phyloP scores from a whole-genome alignment of 768 basidiomycete species.

The Arthromyces matolae region DNA sequence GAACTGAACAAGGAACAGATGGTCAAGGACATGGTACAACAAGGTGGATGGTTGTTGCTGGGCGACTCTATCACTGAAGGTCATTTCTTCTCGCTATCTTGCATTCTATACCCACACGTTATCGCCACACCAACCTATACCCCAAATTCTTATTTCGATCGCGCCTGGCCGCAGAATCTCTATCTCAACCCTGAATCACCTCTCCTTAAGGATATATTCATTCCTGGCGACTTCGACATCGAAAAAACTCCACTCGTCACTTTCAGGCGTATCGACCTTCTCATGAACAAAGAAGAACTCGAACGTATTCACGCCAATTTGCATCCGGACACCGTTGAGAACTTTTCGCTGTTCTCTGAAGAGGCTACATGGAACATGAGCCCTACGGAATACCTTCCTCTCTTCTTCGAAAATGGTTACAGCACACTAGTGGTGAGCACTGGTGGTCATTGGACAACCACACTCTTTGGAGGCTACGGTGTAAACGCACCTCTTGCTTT shows the following conservation, averaged over 20 bases:
- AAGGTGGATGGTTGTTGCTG: conserved; percentile 68
- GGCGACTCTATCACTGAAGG: conserved; percentile 72
- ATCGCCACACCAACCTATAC: conserved; percentile 61
- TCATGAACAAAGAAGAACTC: conserved; percentile 48
- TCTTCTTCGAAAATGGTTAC: conserved; percentile 52
- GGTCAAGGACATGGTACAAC: conserved; percentile 55
- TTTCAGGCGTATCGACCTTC: conserved; percentile 63
- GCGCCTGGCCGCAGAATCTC: conserved; percentile 62
- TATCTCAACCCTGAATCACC: conserved; percentile 58
- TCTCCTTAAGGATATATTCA: conserved; percentile 27
- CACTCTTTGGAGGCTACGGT: conserved; percentile 38
- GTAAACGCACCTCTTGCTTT: conserved; percentile 1
- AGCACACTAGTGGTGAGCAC: conserved; percentile 62
- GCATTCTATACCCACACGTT: conserved; percentile 63
- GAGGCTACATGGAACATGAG: conserved; percentile 53
- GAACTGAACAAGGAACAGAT: conserved; percentile 40
- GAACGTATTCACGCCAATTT: conserved; percentile 37
- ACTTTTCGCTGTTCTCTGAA: conserved; percentile 49
- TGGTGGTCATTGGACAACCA: conserved; percentile 68
- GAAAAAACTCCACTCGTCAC: conserved; percentile 57
- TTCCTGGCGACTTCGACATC: conserved; percentile 54
- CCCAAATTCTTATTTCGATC: conserved; percentile 51
- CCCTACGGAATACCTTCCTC: conserved; percentile 47
- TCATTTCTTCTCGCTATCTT: conserved; percentile 73
- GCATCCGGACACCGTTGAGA: conserved; percentile 25